Conservation (phyloP, 2,329 filamentous ascomycete genomes). For the Beauveria pseudobassiana region DNA sequence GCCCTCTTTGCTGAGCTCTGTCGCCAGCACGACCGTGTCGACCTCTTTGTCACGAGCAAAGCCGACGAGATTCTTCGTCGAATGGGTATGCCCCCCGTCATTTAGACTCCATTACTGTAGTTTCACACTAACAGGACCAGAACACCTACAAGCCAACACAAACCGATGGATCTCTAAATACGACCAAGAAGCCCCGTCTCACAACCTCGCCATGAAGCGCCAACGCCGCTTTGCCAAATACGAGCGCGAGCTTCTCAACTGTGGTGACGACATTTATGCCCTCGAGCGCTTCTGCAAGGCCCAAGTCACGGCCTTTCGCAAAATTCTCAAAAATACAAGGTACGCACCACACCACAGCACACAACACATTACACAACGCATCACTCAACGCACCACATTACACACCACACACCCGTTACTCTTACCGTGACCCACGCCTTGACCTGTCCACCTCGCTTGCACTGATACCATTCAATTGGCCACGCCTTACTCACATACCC, state of each 20-base stretch:
- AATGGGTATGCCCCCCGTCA: slow-evolving; percentile 40
- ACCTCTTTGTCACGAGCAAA: slow-evolving; percentile 73
- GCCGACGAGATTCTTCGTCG: slow-evolving; percentile 67
- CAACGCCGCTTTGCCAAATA: slow-evolving; percentile 47
- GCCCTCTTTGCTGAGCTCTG: slow-evolving; percentile 64
- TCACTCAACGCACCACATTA: no score
- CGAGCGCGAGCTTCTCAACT: slow-evolving; percentile 44
- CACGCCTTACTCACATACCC: slow-evolving; percentile 14
- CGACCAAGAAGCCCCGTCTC: slow-evolving; percentile 21
- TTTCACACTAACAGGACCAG: slow-evolving; percentile 21
- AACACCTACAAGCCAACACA: slow-evolving; percentile 41
- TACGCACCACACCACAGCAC: slow-evolving; percentile 23
- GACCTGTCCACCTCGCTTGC: background rate
- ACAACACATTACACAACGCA: no score
- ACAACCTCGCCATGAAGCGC: slow-evolving; percentile 32
- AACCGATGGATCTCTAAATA: slow-evolving; percentile 40
- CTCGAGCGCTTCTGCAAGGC: slow-evolving; percentile 66
- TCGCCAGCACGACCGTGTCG: slow-evolving; percentile 68
- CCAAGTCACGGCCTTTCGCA: slow-evolving; percentile 69
- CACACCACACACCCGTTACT: no score
- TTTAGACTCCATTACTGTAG: no score
- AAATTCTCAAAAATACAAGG: slow-evolving; percentile 81
- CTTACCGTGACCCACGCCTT: no score
- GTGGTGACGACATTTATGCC: slow-evolving; percentile 63
- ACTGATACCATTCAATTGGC: background rate